phyloP scores from a whole-genome alignment of 2,329 filamentous ascomycete species.

The Colletotrichum scovillei region DNA sequence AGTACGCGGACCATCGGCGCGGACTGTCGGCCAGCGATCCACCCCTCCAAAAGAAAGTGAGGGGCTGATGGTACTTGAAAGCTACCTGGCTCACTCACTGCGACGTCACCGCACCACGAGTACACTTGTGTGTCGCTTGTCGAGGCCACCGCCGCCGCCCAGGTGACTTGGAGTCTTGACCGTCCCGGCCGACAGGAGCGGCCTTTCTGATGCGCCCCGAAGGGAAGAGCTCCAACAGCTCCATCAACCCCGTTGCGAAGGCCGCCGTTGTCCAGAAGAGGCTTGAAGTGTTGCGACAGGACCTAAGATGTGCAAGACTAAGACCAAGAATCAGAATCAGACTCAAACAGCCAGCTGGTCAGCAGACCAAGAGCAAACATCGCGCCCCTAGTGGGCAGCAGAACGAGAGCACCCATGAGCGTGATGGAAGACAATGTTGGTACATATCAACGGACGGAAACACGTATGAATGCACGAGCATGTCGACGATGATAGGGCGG shows the following conservation, averaged over 20 bases:
- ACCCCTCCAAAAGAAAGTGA: not conserved
- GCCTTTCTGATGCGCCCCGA: not conserved
- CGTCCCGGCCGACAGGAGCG: conserved; percentile 14
- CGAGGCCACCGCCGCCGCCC: not conserved
- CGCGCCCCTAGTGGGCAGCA: not conserved
- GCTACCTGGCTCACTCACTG: not conserved
- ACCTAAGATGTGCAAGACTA: not conserved
- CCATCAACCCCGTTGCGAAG: not conserved
- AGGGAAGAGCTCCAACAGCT: conserved; percentile 15
- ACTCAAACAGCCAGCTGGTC: conserved; percentile 12
- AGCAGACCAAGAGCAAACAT: conserved; percentile 23
- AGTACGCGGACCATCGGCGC: not conserved
- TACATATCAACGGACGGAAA: not conserved
- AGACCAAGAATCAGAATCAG: conserved; percentile 9
- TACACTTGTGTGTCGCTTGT: not conserved
- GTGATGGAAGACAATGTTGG: not conserved
- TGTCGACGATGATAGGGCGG: not conserved
- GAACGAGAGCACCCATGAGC: not conserved
- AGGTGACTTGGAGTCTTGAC: conserved; percentile 3
- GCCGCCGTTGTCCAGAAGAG: conserved; percentile 17
- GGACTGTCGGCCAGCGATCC: not conserved
- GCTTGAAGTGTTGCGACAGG: conserved; percentile 19
- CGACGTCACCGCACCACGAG: not conserved
- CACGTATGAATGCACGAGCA: not conserved
- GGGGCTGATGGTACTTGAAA: conserved; percentile 5